A percentile compares a stretch with the other conserved stretches of the same genome.
Evolutionary conservation across 305 asterid species (phyloP).

Genomic region (Fraxinus platypoda): DNA sequence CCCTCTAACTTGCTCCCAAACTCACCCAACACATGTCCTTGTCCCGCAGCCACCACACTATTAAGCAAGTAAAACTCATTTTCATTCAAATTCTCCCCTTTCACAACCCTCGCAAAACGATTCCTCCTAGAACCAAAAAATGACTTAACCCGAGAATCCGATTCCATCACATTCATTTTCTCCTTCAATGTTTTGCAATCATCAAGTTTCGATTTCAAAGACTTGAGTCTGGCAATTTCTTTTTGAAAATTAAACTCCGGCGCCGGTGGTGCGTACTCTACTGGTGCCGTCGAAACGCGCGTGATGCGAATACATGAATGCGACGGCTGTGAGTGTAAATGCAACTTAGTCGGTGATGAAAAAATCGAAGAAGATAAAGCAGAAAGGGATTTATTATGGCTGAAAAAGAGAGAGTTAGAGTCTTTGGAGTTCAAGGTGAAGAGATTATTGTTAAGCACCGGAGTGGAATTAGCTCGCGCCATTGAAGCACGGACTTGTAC

Average conservation of each 20-base stretch:
- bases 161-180: slow-evolving; percentile 42
- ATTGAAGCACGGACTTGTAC: slow-evolving; percentile 24
- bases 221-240: slow-evolving; percentile 67
- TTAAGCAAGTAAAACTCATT: slow-evolving; percentile 67
- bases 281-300: slow-evolving; percentile 76
- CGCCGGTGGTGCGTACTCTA: slow-evolving; percentile 69
- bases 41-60: slow-evolving; percentile 90
- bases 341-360: slow-evolving; percentile 33
- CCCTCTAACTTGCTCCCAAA: slow-evolving; percentile 38
- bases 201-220: slow-evolving; percentile 41
- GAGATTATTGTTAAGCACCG: slow-evolving; percentile 43
- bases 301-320: slow-evolving; percentile 26
- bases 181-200: slow-evolving; percentile 46
- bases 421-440: slow-evolving; percentile 37
- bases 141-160: slow-evolving; percentile 68
- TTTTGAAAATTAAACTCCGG: slow-evolving; percentile 58
- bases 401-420: slow-evolving; percentile 27
- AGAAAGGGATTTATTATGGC: slow-evolving; percentile 6
- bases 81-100: slow-evolving; percentile 50
- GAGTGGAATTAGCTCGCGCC: slow-evolving; percentile 49
- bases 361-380: slow-evolving; percentile 34
- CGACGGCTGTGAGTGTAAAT: slow-evolving; percentile 26
- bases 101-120: slow-evolving; percentile 37
- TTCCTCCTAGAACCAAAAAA: slow-evolving; percentile 43
- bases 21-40: slow-evolving; percentile 67